phyloP scores from a whole-genome alignment of 75 land plant species.

The Pseudotsuga menziesii region DNA sequence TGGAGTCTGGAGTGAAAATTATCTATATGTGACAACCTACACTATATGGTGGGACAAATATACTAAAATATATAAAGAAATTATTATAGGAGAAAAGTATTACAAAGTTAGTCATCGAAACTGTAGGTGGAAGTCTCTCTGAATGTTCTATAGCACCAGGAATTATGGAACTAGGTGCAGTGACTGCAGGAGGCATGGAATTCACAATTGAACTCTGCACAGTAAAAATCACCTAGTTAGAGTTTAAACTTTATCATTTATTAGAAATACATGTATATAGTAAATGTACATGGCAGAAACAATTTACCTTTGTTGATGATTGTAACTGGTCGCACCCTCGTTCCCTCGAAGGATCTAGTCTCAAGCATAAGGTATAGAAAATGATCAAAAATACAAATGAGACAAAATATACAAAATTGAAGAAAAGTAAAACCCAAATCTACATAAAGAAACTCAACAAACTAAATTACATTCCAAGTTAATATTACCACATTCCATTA shows the following conservation, averaged over 20 bases:
- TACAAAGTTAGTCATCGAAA: conserved; percentile 48
- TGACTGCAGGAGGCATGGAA: conserved; percentile 33
- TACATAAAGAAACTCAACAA: neutral
- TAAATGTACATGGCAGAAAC: neutral
- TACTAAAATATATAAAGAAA: neutral
- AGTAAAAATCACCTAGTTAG: neutral
- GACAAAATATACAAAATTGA: too few species aligned
- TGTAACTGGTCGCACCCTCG: conserved; percentile 28
- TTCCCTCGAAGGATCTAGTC: conserved; percentile 42
- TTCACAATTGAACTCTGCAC: conserved; percentile 56
- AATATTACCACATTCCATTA: conserved; percentile 63
- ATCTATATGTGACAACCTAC: neutral
- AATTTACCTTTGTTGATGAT: conserved; percentile 37
- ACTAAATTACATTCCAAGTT: neutral
- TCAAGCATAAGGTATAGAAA: too few species aligned
- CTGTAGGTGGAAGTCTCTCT: conserved; percentile 38
- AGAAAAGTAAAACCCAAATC: too few species aligned
- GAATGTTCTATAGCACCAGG: conserved; percentile 34
- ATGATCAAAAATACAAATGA: too few species aligned
- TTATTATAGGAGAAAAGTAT: neutral
- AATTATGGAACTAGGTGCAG: conserved; percentile 30
- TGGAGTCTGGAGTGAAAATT: neutral
- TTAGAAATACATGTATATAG: neutral
- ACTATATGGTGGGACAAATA: neutral
- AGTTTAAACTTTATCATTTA: neutral